These are phyloP conservation scores for Urochloa ruziziensis DNA, from an alignment of 176 grass and related monocot species.

Conservation along the genomic window DNA sequence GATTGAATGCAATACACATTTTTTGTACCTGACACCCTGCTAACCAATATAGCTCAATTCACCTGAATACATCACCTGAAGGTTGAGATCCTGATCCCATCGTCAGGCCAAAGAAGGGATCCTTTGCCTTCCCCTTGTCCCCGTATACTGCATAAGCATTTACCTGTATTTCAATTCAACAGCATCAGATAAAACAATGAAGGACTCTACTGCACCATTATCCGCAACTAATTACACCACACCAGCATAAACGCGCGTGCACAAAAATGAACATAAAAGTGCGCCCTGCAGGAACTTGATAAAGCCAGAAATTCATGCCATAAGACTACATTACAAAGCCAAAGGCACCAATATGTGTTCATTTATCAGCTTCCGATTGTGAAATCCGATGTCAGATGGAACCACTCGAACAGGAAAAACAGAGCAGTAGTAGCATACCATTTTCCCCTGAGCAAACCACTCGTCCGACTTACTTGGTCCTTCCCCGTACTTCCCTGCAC, in stretches of 20 bases:
- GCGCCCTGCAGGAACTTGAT: neutral
- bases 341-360: neutral
- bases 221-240: neutral
- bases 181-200: neutral
- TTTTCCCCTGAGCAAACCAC: constrained; percentile 86
- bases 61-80: constrained; percentile 81
- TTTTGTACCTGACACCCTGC: constrained; percentile 48
- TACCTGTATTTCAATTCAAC: constrained; percentile 39
- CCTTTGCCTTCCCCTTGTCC: constrained; percentile 84
- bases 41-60: constrained; percentile 53
- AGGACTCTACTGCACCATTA: neutral
- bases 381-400: neutral
- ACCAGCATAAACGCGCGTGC: neutral
- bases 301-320: neutral
- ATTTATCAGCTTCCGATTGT: neutral
- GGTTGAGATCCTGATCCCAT: constrained; percentile 81
- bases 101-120: constrained; percentile 93
- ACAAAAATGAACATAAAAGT: neutral
- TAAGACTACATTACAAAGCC: neutral
- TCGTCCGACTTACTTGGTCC: constrained; percentile 70
- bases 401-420: neutral
- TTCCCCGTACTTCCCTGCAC: constrained; percentile 80
- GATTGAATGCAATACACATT: constrained; percentile 26
- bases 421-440: constrained; percentile 20
- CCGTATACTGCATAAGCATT: constrained; percentile 81